phyloP scores from a whole-genome alignment of 208 protist species.

The Leishmania turanica region DNA sequence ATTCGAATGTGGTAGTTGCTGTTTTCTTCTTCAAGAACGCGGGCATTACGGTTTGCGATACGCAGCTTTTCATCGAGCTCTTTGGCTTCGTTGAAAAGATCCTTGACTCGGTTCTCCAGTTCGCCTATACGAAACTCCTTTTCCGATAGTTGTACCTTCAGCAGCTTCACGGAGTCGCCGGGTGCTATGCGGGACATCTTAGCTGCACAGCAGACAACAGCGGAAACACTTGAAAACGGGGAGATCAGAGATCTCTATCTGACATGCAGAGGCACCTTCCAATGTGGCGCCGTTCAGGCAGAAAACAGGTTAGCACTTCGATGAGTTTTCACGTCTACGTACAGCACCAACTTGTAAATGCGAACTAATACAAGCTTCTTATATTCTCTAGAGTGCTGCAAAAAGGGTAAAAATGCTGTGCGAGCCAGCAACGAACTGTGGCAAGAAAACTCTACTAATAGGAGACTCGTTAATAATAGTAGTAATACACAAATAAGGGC shows the following conservation, averaged over 20 bases:
- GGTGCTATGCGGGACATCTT: conserved; percentile 18
- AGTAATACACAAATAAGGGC: not conserved
- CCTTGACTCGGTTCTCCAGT: conserved; percentile 67
- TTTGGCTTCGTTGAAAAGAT: conserved; percentile 58
- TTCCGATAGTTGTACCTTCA: conserved; percentile 51
- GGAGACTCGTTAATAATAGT: not conserved
- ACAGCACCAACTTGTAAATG: not conserved
- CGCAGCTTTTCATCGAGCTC: conserved; percentile 69
- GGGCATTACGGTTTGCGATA: conserved; percentile 71
- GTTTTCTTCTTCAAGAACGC: conserved; percentile 84
- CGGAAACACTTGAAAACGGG: not conserved
- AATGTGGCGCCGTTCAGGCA: not conserved
- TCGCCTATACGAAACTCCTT: conserved; percentile 79
- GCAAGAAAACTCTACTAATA: not conserved
- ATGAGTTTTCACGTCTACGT: not conserved
- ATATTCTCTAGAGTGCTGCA: not conserved
- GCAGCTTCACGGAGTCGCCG: conserved; percentile 10
- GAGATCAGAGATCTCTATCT: not conserved
- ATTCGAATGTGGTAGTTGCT: conserved; percentile 47
- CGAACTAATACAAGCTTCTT: not conserved
- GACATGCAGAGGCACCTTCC: not conserved
- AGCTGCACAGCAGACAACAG: conserved; percentile 16
- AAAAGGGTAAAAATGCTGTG: not conserved
- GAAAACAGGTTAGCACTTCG: not conserved
- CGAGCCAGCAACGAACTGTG: not conserved